Evolutionary conservation across 2,329 filamentous ascomycete species (phyloP), one percentile per base, ranked within the genome.

Genomic region (Chaetomium strumarium): DNA sequence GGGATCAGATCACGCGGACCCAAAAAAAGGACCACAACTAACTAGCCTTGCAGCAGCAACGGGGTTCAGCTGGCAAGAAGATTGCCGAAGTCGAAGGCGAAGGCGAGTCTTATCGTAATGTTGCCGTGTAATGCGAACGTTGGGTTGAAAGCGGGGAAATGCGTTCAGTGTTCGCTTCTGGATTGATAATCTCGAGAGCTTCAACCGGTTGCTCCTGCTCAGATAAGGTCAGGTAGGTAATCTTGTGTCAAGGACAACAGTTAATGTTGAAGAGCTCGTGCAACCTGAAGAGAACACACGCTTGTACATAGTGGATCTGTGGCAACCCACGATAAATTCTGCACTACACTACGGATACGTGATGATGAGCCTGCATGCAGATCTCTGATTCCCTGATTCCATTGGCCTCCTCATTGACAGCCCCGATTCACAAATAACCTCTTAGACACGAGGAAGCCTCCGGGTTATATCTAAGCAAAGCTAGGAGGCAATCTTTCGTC

Each of bases 1-100:
- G 53, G 42, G 48, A 52, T 44, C 33, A 49, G 56, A 51, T 61
- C 59, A 61, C 59, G 59, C 53, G 57, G 54, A 55, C 57, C 53
- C 49, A 56, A 56, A 53, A 58, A 56, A 55, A 36, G 41, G 17
- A 55, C 42, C 29, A n/a, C n/a, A n/a, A n/a, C n/a, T n/a, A n/a
- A 38, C 56, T 49, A 58, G 47, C 37, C 52, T 53, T 47, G 50
- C 53, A 56, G 44, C 38, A 51, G 52, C 38, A 40, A 50, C 39
- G 33, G 42, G 24, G 19, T 31, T 36, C 19, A 30, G 33, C 14
- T 42, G 36, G 17, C 20, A 20, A 20, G 29, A 51, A 40, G 40
- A 49, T 19, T 10, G 34, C 24, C 40, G 46, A 34, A 24, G n/a
- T 51, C 24, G 24, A 24, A 24, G n/a, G n/a, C n/a, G n/a, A n/a